Evolutionary conservation across 108 stramenopile genomes (phyloP), one percentile per base, ranked within the genome.

Genomic region (Cylindrotheca closterium): DNA sequence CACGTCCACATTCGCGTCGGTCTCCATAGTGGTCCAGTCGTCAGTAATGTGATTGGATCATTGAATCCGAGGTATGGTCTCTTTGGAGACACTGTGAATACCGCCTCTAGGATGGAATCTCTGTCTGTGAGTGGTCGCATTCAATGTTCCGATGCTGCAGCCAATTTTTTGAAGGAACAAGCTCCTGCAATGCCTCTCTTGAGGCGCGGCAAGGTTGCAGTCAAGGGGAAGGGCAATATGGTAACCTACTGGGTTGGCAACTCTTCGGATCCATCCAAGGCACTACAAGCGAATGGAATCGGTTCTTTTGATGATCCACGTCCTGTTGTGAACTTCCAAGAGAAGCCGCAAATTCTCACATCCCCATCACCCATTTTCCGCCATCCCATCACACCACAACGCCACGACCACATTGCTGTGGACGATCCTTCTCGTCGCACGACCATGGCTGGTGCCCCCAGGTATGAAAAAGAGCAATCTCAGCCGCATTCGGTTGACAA

Each of bases 1-100:
- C 37, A 45, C 18, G 71, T 85, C 31, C 47, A 77, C 7, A 81
- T 82, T 60, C 75, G 80, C 23, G 75, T 77, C 28, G 84, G 84
- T 0, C 53, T 85, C 10, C 78, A 82, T 21, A 60, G 57, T 29
- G 84, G 83, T 32, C 74, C 80, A 4, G 51, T 79, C 27, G 77
- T 84, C 2, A 75, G 73, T 1, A 63, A 65, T 50, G 80, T 84
- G 0, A 77, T 84, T 2, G 84, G 84, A 0, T 60, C 77, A 5
- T 52, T 70, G 10, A 79, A 70, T 61, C 77, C 71, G 1, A 49
- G 65, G 10, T 84, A 75, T 52, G 71, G 82, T 33, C 30, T 83
- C 26, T 83, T 83, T 70, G 82, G 82, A 21, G 82, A 83, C 48
- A 74, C 84, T 12, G 84, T 85, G 1, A 85, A 82, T 50, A 71